These are phyloP conservation scores for Leishmania aethiopica DNA, from an alignment of 208 protist genomes.

Conservation along the genomic window DNA sequence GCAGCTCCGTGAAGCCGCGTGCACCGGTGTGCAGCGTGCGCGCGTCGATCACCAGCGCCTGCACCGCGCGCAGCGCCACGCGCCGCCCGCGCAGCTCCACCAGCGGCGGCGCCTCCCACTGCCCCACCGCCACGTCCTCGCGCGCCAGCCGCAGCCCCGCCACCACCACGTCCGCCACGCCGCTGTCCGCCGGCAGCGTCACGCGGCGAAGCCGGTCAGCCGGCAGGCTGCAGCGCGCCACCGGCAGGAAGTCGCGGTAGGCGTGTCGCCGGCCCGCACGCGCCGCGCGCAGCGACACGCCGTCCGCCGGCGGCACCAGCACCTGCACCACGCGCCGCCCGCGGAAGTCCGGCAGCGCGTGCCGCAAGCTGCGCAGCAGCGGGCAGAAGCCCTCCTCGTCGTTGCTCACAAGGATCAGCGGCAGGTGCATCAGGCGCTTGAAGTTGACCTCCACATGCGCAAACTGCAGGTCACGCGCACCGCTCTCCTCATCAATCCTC, in stretches of 20 bases:
- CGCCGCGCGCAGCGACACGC: constrained; percentile 5
- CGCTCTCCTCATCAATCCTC: background rate
- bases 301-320: constrained; percentile 18
- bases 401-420: constrained; percentile 24
- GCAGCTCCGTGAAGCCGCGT: constrained; percentile 15
- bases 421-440: constrained; percentile 5
- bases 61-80: constrained; percentile 25
- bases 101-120: constrained; percentile 10
- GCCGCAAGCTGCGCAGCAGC: constrained; percentile 23
- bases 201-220: constrained; percentile 14
- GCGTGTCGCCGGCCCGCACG: constrained; percentile 17
- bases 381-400: constrained; percentile 29
- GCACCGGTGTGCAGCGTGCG: constrained; percentile 20
- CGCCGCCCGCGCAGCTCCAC: constrained; percentile 22
- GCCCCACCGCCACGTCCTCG: background rate
- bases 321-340: constrained; percentile 18
- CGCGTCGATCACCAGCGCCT: constrained; percentile 36
- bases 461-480: background rate
- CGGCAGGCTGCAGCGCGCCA: constrained; percentile 14
- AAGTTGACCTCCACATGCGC: background rate
- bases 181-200: constrained; percentile 28
- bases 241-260: constrained; percentile 24
- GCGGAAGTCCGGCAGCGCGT: constrained; percentile 12
- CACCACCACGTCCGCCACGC: constrained; percentile 21
- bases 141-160: constrained; percentile 25